phyloP scores from a whole-genome alignment of 2,329 filamentous ascomycete species.

The Colletotrichum lupini region DNA sequence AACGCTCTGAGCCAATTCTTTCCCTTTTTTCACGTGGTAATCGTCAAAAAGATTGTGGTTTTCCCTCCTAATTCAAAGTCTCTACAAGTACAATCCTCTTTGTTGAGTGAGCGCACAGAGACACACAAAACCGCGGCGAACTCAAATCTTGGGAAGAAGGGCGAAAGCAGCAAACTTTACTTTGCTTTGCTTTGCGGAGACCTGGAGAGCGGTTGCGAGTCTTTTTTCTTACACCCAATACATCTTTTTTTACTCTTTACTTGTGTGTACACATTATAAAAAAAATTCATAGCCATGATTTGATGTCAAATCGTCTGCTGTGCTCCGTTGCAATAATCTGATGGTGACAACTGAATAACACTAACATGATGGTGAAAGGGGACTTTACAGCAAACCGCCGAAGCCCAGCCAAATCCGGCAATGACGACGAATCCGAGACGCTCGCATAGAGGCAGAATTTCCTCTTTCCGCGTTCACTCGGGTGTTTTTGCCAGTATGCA shows the following conservation, averaged over 20 bases:
- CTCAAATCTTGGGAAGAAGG: background rate
- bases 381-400: background rate
- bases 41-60: background rate
- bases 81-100: background rate
- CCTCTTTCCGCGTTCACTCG: background rate
- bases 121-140: background rate
- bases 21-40: background rate
- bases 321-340: background rate
- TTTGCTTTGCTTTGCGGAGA: slow-evolving; percentile 10
- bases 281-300: slow-evolving; percentile 14
- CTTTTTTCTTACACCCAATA: background rate
- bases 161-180: background rate
- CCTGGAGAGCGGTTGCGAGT: background rate
- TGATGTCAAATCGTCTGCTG: slow-evolving; percentile 11
- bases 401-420: background rate
- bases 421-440: background rate
- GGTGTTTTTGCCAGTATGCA: background rate
- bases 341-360: background rate
- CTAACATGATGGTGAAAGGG: background rate
- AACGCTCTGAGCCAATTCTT: background rate
- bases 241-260: slow-evolving; percentile 17
- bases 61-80: slow-evolving; percentile 15
- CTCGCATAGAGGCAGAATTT: background rate
- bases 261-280: slow-evolving; percentile 18
- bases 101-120: background rate